Evolutionary conservation across 495 filamentous ascomycete genomes (phyloP).

Genomic region (Polyplosphaeria fusca): DNA sequence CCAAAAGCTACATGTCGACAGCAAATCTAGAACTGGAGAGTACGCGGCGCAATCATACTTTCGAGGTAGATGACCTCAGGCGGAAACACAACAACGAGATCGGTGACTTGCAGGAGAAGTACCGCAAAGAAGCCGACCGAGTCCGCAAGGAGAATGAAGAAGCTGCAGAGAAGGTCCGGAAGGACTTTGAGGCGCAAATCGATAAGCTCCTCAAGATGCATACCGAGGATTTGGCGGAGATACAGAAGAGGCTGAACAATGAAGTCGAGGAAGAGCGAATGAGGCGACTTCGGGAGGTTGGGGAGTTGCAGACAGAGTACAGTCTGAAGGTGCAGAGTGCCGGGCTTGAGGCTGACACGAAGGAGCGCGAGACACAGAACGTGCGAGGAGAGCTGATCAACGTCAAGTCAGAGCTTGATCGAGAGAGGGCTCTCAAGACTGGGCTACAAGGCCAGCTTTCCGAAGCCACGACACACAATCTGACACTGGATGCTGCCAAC

Average conservation of each 20-base stretch:
- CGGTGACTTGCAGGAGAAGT: conserved; percentile 34
- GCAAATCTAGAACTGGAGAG: conserved; percentile 49
- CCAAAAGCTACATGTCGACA: conserved; percentile 49
- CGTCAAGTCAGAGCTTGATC: conserved; percentile 37
- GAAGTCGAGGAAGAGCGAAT: conserved; percentile 52
- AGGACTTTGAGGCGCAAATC: conserved; percentile 35
- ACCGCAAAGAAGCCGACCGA: conserved; percentile 33
- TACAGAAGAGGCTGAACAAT: conserved; percentile 34
- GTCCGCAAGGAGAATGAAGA: conserved; percentile 40
- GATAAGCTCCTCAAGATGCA: conserved; percentile 36
- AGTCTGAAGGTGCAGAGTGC: conserved; percentile 61
- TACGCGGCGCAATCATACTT: conserved; percentile 52
- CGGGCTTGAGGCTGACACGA: conserved; percentile 60
- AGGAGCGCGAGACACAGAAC: conserved; percentile 53
- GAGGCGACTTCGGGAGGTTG: conserved; percentile 59
- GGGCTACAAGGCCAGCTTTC: conserved; percentile 61
- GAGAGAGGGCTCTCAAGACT: conserved; percentile 54
- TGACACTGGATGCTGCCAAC: conserved; percentile 68
- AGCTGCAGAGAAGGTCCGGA: conserved; percentile 40
- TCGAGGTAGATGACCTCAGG: conserved; percentile 57
- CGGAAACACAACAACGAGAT: conserved; percentile 40
- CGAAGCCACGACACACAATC: conserved; percentile 58
- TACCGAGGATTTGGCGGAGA: conserved; percentile 34
- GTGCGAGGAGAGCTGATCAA: conserved; percentile 60
- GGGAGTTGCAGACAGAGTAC: conserved; percentile 59